Conservation (phyloP, 306 rosid species). For the Malus sieversii region DNA sequence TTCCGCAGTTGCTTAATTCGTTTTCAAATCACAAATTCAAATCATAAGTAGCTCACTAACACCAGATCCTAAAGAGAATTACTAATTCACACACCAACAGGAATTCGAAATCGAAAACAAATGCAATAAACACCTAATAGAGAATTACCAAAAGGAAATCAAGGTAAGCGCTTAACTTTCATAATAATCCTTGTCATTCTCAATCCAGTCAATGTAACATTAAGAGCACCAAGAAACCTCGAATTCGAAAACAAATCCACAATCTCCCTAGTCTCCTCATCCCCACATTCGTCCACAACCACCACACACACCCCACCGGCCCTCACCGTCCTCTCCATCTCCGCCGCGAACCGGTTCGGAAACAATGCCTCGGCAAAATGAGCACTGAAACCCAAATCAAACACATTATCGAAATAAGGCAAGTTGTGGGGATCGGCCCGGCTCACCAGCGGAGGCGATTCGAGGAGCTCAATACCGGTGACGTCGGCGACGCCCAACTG, state of each 20-base stretch:
- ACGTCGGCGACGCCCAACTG: conserved; percentile 56
- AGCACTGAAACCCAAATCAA: conserved; percentile 61
- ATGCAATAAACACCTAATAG: not conserved
- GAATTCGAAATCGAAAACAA: not conserved
- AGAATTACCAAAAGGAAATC: not conserved
- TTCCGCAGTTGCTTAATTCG: not conserved
- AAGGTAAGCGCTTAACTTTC: conserved; percentile 38
- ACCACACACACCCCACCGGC: conserved; percentile 49
- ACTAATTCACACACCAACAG: not conserved
- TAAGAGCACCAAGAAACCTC: conserved; percentile 33
- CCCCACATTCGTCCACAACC: conserved; percentile 50
- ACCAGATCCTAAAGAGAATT: not conserved
- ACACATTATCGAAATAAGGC: conserved; percentile 58
- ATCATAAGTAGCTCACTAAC: not conserved
- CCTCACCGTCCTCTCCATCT: conserved; percentile 74
- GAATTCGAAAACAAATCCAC: conserved; percentile 57
- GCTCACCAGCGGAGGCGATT: conserved; percentile 66
- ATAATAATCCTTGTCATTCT: conserved; percentile 65
- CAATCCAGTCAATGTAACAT: conserved; percentile 48
- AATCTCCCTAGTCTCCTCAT: conserved; percentile 39
- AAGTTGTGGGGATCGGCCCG: conserved; percentile 78
- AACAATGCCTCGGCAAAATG: conserved; percentile 60
- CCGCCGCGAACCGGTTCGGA: conserved; percentile 58
- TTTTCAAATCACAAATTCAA: not conserved
- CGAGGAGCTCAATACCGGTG: conserved; percentile 66